Conservation (phyloP, 192 early-diverging fungal species). For the Rhizoclosmatium globosum region DNA sequence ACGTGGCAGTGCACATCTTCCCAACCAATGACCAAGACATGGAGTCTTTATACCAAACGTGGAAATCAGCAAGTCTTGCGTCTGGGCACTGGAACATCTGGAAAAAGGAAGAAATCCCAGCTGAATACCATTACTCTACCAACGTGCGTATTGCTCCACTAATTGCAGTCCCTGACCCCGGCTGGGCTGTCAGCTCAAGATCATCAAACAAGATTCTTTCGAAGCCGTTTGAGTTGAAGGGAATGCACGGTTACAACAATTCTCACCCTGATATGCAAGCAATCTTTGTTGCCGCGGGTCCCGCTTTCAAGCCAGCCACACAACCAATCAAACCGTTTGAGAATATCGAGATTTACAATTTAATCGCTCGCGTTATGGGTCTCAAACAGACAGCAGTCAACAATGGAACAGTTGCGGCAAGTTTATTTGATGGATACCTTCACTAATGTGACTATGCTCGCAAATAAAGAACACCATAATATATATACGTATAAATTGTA, state of each 20-base stretch:
- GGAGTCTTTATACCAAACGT: slow-evolving; percentile 57
- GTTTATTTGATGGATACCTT: no score
- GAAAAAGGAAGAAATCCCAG: slow-evolving; percentile 74
- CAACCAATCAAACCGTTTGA: not conserved
- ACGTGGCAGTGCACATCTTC: slow-evolving; percentile 68
- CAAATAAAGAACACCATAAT: no score
- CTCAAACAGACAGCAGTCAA: not conserved
- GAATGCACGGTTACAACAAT: slow-evolving; percentile 90
- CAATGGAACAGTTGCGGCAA: not conserved
- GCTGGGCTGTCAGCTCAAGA: slow-evolving; percentile 5
- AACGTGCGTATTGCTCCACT: slow-evolving; percentile 80
- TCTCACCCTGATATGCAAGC: slow-evolving; percentile 80
- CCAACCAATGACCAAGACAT: slow-evolving; percentile 54
- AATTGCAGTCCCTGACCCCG: slow-evolving; percentile 67
- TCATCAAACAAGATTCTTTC: not conserved
- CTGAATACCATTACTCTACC: slow-evolving; percentile 73
- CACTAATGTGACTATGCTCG: no score
- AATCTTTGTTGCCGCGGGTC: slow-evolving; percentile 86
- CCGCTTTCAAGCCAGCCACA: slow-evolving; percentile 57
- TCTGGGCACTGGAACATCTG: slow-evolving; percentile 65
- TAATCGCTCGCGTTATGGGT: slow-evolving; percentile 1
- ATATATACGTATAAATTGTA: no score
- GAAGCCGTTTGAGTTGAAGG: slow-evolving; percentile 12
- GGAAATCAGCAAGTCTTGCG: slow-evolving; percentile 52
- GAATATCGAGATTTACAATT: slow-evolving; percentile 29